phyloP scores from a whole-genome alignment of 345 rosid genomes.

The Brassica incana region DNA sequence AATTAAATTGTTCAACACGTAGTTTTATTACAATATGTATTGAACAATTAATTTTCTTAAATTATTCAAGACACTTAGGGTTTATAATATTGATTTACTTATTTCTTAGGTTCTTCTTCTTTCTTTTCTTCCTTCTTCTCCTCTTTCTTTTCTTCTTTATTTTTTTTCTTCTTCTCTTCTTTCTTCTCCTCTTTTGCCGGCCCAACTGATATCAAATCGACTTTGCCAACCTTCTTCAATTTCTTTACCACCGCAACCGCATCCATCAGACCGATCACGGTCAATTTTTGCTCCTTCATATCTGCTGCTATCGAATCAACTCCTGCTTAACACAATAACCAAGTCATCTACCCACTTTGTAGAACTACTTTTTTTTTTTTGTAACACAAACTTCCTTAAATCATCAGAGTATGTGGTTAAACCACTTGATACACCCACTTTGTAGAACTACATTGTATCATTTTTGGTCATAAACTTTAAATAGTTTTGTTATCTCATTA shows the following conservation, averaged over 20 bases:
- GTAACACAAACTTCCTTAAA: too few species aligned
- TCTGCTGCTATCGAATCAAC: slow-evolving; percentile 92
- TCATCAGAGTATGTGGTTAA: too few species aligned
- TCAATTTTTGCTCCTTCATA: slow-evolving; percentile 84
- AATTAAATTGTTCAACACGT: neutral
- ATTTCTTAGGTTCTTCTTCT: slow-evolving; percentile 41
- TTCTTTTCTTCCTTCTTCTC: slow-evolving; percentile 62
- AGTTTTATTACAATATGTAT: neutral
- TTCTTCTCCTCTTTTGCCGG: slow-evolving; percentile 96
- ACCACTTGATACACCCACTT: too few species aligned
- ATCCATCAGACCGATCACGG: slow-evolving; percentile 86
- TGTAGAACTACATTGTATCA: slow-evolving; percentile 2
- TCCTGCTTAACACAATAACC: slow-evolving; percentile 42
- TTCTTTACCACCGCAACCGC: slow-evolving; percentile 81
- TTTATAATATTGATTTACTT: slow-evolving; percentile 23
- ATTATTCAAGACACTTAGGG: too few species aligned
- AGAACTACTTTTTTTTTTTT: too few species aligned
- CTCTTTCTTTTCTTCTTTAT: slow-evolving; percentile 58
- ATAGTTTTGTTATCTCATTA: neutral
- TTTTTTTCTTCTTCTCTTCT: slow-evolving; percentile 65
- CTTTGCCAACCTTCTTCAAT: slow-evolving; percentile 93
- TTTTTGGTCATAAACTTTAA: neutral
- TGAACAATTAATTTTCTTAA: neutral
- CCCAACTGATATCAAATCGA: slow-evolving; percentile 80
- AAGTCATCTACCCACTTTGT: too few species aligned